Percentiles rank a stretch among this genome's conserved stretches.
Conservation (phyloP, 495 filamentous ascomycete genomes). For the Penicillium roqueforti region DNA sequence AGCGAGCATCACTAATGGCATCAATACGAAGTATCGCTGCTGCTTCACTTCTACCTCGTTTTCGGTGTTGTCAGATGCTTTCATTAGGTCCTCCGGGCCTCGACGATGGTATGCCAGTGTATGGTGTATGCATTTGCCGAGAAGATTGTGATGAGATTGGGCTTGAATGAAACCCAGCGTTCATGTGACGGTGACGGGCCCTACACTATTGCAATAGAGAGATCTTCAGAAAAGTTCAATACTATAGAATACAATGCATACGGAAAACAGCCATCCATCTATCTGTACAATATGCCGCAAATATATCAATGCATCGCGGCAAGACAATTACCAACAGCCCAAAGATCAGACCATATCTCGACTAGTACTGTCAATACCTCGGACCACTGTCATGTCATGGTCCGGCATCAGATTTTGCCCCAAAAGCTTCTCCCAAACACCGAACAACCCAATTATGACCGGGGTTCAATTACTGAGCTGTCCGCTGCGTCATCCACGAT, state of each 20-base stretch:
- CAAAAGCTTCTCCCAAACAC: slow-evolving; percentile 1
- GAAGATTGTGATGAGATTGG: slow-evolving; percentile 50
- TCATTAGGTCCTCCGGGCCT: too few relatives aligned
- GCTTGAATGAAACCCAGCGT: neutral
- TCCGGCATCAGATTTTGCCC: slow-evolving; percentile 4
- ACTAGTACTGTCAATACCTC: neutral
- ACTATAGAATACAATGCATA: slow-evolving; percentile 38
- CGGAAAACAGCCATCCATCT: slow-evolving; percentile 31
- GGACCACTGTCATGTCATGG: neutral
- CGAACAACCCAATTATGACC: slow-evolving; percentile 19
- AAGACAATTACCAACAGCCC: slow-evolving; percentile 1
- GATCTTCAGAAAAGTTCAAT: slow-evolving; percentile 12
- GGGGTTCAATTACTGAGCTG: slow-evolving; percentile 23
- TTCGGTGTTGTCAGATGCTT: too few relatives aligned
- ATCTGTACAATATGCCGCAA: slow-evolving; percentile 39
- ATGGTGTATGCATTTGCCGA: slow-evolving; percentile 53
- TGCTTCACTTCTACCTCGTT: too few relatives aligned
- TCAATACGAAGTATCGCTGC: too few relatives aligned
- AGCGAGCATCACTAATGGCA: too few relatives aligned
- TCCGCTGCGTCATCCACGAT: slow-evolving; percentile 33
- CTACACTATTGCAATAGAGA: neutral
- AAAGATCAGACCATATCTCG: neutral
- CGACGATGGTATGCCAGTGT: too few relatives aligned
- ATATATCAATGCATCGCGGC: slow-evolving; percentile 19
- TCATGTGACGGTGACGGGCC: neutral